A percentile compares a stretch with the other conserved stretches of the same genome.
phyloP scores from a whole-genome alignment of 1,284 basidiomycete species.

The Microbotryum violaceum region DNA sequence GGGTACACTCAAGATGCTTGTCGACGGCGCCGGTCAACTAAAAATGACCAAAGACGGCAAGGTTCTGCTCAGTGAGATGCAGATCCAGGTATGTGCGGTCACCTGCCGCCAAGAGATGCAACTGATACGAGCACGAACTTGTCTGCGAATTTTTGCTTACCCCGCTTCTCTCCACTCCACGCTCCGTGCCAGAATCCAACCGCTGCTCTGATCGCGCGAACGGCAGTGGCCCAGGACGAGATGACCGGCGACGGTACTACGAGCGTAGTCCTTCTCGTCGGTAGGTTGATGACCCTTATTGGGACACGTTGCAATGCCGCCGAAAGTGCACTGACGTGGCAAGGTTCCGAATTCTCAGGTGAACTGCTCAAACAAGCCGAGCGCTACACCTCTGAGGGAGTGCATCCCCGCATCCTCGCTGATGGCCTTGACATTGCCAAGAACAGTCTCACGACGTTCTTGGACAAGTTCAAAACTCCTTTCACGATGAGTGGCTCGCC shows the following conservation, averaged over 20 bases:
- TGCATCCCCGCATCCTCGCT: constrained; percentile 91
- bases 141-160: neutral
- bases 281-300: neutral
- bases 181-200: constrained; percentile 66
- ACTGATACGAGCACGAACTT: neutral
- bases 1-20: constrained; percentile 98
- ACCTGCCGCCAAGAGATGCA: neutral
- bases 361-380: constrained; percentile 97
- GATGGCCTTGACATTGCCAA: constrained; percentile 97
- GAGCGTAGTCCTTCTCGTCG: constrained; percentile 91
- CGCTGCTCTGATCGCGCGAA: constrained; percentile 97
- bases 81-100: constrained; percentile 62
- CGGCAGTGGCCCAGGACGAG: constrained; percentile 96
- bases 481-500: constrained; percentile 48
- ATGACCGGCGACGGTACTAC: constrained; percentile 99
- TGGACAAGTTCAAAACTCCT: constrained; percentile 76
- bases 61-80: constrained; percentile 98
- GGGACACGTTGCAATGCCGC: neutral
- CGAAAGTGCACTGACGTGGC: neutral
- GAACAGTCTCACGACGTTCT: constrained; percentile 59
- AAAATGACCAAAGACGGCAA: constrained; percentile 99
- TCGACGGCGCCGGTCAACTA: constrained; percentile 97
- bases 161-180: constrained; percentile 9
- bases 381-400: constrained; percentile 95
- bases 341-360: constrained; percentile 38